A percentile compares a stretch with the other conserved stretches of the same genome.
Evolutionary conservation across 805 yeast species (phyloP).

Genomic region (Lipomyces lipofer): DNA sequence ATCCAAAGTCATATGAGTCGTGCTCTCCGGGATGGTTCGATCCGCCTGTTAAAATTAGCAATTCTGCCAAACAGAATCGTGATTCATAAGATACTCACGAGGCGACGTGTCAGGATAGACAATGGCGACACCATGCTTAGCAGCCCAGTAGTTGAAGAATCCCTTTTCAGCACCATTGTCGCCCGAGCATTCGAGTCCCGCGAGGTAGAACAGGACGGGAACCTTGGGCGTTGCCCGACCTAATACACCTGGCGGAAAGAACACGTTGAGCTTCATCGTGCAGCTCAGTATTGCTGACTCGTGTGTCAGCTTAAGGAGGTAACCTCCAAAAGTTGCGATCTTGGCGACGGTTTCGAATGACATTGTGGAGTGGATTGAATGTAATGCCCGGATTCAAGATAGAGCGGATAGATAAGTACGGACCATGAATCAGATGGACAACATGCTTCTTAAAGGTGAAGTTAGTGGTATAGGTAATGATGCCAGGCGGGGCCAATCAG

Average conservation of each 20-base stretch:
- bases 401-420: neutral
- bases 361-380: constrained; percentile 36
- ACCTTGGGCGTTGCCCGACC: constrained; percentile 40
- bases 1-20: constrained; percentile 86
- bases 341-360: constrained; percentile 55
- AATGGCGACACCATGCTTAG: constrained; percentile 78
- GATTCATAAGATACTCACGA: constrained; percentile 42
- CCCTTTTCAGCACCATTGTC: constrained; percentile 94
- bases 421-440: neutral
- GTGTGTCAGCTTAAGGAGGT: constrained; percentile 72
- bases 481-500: neutral
- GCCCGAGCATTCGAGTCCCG: constrained; percentile 93
- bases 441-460: neutral
- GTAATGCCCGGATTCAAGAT: neutral
- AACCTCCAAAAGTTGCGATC: constrained; percentile 71
- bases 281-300: constrained; percentile 64
- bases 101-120: constrained; percentile 98
- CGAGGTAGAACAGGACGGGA: constrained; percentile 77
- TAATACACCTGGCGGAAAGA: constrained; percentile 61
- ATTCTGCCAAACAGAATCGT: neutral
- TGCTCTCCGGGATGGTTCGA: constrained; percentile 73
- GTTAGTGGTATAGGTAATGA: neutral
- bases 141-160: constrained; percentile 76
- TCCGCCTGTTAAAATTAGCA: constrained; percentile 44
- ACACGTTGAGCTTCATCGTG: constrained; percentile 80